Evolutionary conservation across 2,329 filamentous ascomycete genomes (phyloP).

Genomic region (Sporothrix variecibatus): DNA sequence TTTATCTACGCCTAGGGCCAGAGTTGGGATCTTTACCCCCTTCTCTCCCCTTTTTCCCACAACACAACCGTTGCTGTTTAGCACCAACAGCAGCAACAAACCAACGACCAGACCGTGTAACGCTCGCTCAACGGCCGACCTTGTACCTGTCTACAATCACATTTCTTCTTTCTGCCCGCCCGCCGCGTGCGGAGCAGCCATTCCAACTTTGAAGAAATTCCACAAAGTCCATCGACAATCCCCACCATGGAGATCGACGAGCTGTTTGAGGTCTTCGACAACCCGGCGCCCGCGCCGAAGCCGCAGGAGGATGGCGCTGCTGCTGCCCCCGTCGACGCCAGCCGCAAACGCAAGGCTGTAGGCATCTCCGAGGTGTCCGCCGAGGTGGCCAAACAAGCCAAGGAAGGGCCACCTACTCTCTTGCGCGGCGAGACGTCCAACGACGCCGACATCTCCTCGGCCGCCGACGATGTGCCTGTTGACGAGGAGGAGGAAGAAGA

Average conservation of each 20-base stretch:
- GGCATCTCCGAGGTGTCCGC: conserved; percentile 47
- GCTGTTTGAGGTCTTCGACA: conserved; percentile 80
- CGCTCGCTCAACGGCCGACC: not conserved
- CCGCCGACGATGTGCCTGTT: conserved; percentile 39
- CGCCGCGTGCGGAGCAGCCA: conserved; percentile 14
- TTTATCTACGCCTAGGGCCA: not conserved
- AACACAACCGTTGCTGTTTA: not conserved
- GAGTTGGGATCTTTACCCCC: not conserved
- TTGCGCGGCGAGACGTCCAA: conserved; percentile 41
- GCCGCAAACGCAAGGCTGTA: conserved; percentile 81
- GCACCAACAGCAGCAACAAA: not conserved
- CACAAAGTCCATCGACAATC: not conserved
- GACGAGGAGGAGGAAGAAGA: conserved; percentile 46
- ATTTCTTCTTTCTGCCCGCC: not conserved
- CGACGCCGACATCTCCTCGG: conserved; percentile 33
- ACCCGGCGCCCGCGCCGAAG: conserved; percentile 53
- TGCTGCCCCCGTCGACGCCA: conserved; percentile 59
- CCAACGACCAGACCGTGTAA: not conserved
- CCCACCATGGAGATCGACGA: conserved; percentile 63
- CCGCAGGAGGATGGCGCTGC: conserved; percentile 36
- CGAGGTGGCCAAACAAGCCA: not conserved
- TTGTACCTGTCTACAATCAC: not conserved
- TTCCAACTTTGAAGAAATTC: not conserved
- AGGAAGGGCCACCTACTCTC: conserved; percentile 29
- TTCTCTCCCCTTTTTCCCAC: not conserved